Base-by-base conservation (phyloP, 768 basidiomycete genomes). In the Naganishia vishniacii region DNA sequence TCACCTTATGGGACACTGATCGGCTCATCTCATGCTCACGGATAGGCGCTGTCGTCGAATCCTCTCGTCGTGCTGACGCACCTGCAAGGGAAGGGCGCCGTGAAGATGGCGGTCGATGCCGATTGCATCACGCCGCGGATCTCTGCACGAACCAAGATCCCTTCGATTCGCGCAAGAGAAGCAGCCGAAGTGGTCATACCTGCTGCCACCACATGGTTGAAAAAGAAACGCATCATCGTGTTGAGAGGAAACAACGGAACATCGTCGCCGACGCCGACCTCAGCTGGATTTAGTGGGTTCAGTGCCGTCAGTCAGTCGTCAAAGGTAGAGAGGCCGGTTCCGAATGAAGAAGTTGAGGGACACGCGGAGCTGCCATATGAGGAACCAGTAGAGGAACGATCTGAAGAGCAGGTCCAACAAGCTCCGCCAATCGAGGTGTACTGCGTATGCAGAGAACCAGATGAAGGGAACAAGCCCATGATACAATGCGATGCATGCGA, bases 401-500 rank as follows among this genome's bases (percentile, higher is more conserved):
- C 6, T 44, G 42, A 8, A 18, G 9, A 20, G n/a, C 42, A 20
- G 9, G 42, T 12, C 5, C 11, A 44, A 44, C 42, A 44, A 44
- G 18, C 18, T 8, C 11, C 61, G n/a, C 46, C 32, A 23, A 44
- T 59, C 12, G 37, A 44, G 23, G 15, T 56, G 16, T 61, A 56
- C 25, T 66, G 65, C 42, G 25, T 53, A 20, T 66, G 65, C 28
- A 23, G 53, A 8, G 12, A 48, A 37, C 53, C 48, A 42, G 46
- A 59, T 15, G 48, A 46, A 6, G 64, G 59, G 20, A 44, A 4
- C 29, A 11, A n/a, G 12, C 44, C 48, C 16, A 66, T 66, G 65
- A 66, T 66, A 20, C 40, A 53, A 29, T 66, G 65, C 20, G 60
- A 61, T 26, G 47, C 32, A 31, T 66, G 65, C 42, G 28, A 62